Base-by-base conservation (phyloP, 305 asterid species). In the Galium porrigens region DNA sequence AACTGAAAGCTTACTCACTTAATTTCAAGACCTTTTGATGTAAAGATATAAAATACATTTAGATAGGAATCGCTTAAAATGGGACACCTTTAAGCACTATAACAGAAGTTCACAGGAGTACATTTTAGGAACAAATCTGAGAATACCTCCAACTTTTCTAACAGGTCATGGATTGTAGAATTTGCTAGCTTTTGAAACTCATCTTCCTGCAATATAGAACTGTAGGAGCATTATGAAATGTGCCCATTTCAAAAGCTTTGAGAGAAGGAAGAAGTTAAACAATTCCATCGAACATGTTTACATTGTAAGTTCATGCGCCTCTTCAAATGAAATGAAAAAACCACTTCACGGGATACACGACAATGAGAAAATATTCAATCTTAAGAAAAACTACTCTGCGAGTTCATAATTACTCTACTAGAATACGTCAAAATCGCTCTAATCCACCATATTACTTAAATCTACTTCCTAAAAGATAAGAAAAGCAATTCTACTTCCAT, bases 141-240 rank as follows among this genome's bases (percentile, higher is more conserved):
- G 27, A 5, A 51, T 51, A 51, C 56, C 56, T 51, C 56, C 56
- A 51, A 51, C 56, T 51, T 51, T n/a, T 51, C 56, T 18, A 51
- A 51, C 6, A 51, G 56, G 29, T 51, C 56, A 51, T 51, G 56
- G 11, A 51, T 51, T 51, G 56, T 51, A n/a, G 56, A 51, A 51
- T 51, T 51, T 18, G 56, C 56, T 29, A 51, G 56, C 29, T 51
- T 51, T 18, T 51, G 56, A 51, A 12, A 51, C 27, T 18, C 56
- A 51, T 51, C 56, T 51, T 51, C 56, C 56, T 51, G 56, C 56
- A 51, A 51, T 12, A 51, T 6, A n/a, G 56, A 51, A 51, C 56
- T 51, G 56, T 2, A 51, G 27, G 3, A 51, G 27, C 56, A 51
- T 51, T 51, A 51, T 51, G 18, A 14, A 1, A 48, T 7, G 22